Evolutionary conservation across 495 filamentous ascomycete species (phyloP).

Genomic region (Penicillium argentinense): DNA sequence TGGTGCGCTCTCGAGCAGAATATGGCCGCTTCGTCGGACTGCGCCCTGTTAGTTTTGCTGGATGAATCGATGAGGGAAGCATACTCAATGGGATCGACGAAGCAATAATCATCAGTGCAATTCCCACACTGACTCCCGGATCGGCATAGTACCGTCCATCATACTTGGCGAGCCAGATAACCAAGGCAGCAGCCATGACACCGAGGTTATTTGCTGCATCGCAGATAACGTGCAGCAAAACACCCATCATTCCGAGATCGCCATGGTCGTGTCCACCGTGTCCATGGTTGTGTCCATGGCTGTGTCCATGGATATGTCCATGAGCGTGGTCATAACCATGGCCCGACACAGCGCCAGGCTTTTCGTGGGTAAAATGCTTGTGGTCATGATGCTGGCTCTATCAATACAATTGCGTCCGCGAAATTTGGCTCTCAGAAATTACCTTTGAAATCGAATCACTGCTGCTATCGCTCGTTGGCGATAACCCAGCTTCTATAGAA

Average conservation of each 20-base stretch:
- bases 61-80: neutral
- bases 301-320: constrained; percentile 55
- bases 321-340: constrained; percentile 10
- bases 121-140: constrained; percentile 46
- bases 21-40: constrained; percentile 46
- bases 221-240: constrained; percentile 49
- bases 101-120: constrained; percentile 43
- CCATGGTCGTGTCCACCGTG: constrained; percentile 43
- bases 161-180: constrained; percentile 44
- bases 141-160: constrained; percentile 49
- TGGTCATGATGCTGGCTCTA: constrained; percentile 20
- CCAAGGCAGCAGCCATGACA: constrained; percentile 44
- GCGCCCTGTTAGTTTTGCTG: constrained; percentile 4
- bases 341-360: neutral
- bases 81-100: constrained; percentile 42
- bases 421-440: neutral
- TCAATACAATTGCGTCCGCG: neutral
- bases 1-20: constrained; percentile 83
- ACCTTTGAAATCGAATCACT: constrained; percentile 20
- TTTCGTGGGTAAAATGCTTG: constrained; percentile 20
- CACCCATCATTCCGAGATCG: constrained; percentile 47
- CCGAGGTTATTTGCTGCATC: constrained; percentile 52
- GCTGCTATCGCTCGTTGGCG: constrained; percentile 9
- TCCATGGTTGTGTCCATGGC: constrained; percentile 19
- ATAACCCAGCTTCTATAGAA: constrained; percentile 10